Conservation (phyloP, 371 early-diverging fungal genomes). For the Mucor plumbeus region DNA sequence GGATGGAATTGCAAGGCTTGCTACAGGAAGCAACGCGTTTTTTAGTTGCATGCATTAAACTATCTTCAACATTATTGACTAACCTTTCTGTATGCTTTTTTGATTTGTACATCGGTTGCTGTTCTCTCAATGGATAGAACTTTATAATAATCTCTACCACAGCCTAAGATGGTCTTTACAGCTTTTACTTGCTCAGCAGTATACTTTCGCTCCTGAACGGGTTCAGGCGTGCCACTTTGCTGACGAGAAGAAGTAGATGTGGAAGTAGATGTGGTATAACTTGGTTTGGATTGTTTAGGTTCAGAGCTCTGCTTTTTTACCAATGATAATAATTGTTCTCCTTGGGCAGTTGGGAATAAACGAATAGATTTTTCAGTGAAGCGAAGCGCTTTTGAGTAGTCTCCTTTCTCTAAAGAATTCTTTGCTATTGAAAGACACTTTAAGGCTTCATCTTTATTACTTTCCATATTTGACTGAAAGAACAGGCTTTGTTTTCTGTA, state of each 20-base stretch:
- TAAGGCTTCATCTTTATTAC: slow-evolving; percentile 89
- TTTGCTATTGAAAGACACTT: slow-evolving; percentile 82
- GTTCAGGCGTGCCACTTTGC: slow-evolving; percentile 6
- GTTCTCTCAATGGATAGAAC: slow-evolving; percentile 85
- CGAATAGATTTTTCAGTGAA: slow-evolving; percentile 83
- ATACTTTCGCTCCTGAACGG: slow-evolving; percentile 58
- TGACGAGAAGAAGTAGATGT: slow-evolving; percentile 13
- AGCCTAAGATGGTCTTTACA: slow-evolving; percentile 75
- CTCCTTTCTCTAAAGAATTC: slow-evolving; percentile 62
- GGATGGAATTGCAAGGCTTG: slow-evolving; percentile 98
- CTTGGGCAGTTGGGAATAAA: slow-evolving; percentile 78
- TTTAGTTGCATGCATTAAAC: background rate
- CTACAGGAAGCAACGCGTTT: slow-evolving; percentile 40
- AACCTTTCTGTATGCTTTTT: slow-evolving; percentile 84
- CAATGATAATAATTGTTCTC: slow-evolving; percentile 58
- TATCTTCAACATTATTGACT: background rate
- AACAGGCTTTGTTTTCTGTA: background rate
- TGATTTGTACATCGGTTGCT: slow-evolving; percentile 88
- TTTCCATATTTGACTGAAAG: slow-evolving; percentile 64
- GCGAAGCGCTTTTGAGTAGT: slow-evolving; percentile 74
- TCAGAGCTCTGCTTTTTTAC: slow-evolving; percentile 40
- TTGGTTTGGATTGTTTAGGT: slow-evolving; percentile 17
- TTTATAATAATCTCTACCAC: slow-evolving; percentile 85
- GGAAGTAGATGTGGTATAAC: slow-evolving; percentile 1
- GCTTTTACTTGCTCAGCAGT: slow-evolving; percentile 83